Evolutionary conservation across 768 basidiomycete species (phyloP).

Genomic region (Coprinellus micaceus): DNA sequence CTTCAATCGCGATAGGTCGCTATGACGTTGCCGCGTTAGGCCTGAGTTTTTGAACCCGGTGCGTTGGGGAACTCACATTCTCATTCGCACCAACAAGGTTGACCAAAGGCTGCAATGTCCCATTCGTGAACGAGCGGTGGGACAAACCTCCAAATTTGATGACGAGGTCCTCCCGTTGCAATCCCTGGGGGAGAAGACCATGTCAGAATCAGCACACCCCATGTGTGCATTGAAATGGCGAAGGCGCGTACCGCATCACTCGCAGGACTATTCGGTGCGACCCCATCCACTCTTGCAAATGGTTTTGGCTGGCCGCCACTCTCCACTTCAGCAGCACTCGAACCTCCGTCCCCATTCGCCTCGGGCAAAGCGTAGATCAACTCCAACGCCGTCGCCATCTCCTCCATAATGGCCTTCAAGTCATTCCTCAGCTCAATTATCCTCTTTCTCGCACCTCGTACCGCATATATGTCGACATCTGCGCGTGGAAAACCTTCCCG

Average conservation of each 20-base stretch:
- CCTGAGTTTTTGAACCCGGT: no score
- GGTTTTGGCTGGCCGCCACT: slow-evolving; percentile 30
- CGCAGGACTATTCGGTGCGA: slow-evolving; percentile 81
- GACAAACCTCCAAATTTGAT: slow-evolving; percentile 69
- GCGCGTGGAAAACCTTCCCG: slow-evolving; percentile 84
- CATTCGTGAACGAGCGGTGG: slow-evolving; percentile 44
- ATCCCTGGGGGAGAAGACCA: slow-evolving; percentile 42
- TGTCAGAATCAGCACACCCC: background rate
- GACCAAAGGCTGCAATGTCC: slow-evolving; percentile 63
- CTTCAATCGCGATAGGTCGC: slow-evolving; percentile 56
- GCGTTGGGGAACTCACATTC: slow-evolving; percentile 49
- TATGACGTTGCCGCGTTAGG: slow-evolving; percentile 29
- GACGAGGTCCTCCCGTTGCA: slow-evolving; percentile 66
- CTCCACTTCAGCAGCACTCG: background rate
- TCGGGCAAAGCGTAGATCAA: slow-evolving; percentile 47
- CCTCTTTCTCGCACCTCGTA: slow-evolving; percentile 68
- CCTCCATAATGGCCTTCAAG: slow-evolving; percentile 56
- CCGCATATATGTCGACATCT: slow-evolving; percentile 81
- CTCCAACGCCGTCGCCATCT: slow-evolving; percentile 67
- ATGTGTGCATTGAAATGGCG: no score
- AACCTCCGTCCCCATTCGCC: slow-evolving; percentile 3
- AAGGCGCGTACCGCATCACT: slow-evolving; percentile 59
- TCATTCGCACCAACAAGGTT: slow-evolving; percentile 74
- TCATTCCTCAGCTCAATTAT: slow-evolving; percentile 86
- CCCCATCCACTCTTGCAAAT: slow-evolving; percentile 80